These are phyloP conservation scores for Athelia sp. DNA, from an alignment of 1,284 basidiomycete species.

Conservation along the genomic window DNA sequence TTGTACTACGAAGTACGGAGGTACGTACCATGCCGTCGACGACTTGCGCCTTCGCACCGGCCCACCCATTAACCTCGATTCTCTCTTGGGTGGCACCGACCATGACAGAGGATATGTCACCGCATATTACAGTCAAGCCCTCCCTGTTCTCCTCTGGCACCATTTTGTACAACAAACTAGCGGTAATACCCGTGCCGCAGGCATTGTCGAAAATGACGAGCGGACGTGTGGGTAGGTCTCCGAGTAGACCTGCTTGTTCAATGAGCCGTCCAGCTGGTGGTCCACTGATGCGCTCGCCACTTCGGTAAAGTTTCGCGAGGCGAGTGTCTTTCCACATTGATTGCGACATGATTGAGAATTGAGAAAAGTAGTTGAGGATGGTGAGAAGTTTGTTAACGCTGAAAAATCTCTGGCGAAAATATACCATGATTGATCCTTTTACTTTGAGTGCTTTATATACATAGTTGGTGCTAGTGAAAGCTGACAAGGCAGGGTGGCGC, in stretches of 20 bases:
- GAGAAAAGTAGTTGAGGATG: too few species aligned
- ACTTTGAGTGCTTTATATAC: too few species aligned
- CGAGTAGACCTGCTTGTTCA: neutral
- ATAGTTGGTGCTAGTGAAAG: too few species aligned
- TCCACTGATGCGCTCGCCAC: neutral
- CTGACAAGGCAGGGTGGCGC: too few species aligned
- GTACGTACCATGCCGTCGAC: neutral
- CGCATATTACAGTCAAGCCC: neutral
- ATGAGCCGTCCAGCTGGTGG: neutral
- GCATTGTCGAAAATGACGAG: slow-evolving; percentile 1
- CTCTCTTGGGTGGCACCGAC: neutral
- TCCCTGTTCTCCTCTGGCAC: neutral
- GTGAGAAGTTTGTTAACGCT: too few species aligned
- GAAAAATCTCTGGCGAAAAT: too few species aligned
- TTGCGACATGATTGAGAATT: too few species aligned
- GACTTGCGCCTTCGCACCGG: neutral
- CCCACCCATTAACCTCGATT: neutral
- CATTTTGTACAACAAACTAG: neutral
- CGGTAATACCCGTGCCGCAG: neutral
- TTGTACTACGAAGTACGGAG: neutral
- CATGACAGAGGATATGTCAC: neutral
- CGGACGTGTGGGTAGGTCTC: neutral
- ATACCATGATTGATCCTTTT: too few species aligned
- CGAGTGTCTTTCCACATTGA: too few species aligned
- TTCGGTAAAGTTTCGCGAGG: too few species aligned